A percentile compares a stretch with the other conserved stretches of the same genome.
Conservation (phyloP, 225 moss, liverwort and hornwort genomes). For the Asterella californica region DNA sequence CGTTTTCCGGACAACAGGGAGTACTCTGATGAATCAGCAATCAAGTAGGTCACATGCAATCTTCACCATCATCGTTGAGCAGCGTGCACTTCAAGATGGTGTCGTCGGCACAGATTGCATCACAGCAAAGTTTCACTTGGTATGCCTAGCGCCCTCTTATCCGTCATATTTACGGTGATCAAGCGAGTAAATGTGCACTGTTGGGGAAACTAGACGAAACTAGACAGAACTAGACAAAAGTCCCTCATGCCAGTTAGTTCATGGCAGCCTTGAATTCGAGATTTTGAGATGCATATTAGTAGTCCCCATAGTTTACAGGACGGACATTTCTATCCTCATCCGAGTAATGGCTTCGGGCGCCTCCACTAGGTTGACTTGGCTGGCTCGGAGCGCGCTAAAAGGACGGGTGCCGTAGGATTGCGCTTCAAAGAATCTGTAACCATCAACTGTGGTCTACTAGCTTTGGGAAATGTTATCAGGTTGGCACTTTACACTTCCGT, state of each 20-base stretch:
- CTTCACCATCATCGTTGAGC: conserved; percentile 93
- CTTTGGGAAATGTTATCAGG: conserved; percentile 96
- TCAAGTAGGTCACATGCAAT: conserved; percentile 96
- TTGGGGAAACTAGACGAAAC: not conserved
- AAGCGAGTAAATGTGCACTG: not conserved
- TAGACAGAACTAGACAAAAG: not conserved
- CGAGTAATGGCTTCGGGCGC: not conserved
- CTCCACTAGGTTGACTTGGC: conserved; percentile 81
- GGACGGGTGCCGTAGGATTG: conserved; percentile 89
- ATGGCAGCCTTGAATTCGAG: not conserved
- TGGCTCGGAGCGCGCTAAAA: conserved; percentile 86
- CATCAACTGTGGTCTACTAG: conserved; percentile 90
- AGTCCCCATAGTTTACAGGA: not conserved
- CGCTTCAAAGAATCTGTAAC: conserved; percentile 95
- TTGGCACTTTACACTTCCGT: conserved; percentile 24
- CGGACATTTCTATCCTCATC: not conserved
- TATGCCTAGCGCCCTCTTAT: conserved; percentile 21
- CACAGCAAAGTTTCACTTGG: conserved; percentile 94
- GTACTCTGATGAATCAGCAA: conserved; percentile 94
- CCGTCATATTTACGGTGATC: not conserved
- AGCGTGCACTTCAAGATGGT: conserved; percentile 66
- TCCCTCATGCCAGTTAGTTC: not conserved
- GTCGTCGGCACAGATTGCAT: conserved; percentile 65
- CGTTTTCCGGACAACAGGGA: conserved; percentile 87
- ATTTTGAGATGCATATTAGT: not conserved